Base-by-base conservation (phyloP, 2,329 filamentous ascomycete genomes). In the Penicillium sp. region DNA sequence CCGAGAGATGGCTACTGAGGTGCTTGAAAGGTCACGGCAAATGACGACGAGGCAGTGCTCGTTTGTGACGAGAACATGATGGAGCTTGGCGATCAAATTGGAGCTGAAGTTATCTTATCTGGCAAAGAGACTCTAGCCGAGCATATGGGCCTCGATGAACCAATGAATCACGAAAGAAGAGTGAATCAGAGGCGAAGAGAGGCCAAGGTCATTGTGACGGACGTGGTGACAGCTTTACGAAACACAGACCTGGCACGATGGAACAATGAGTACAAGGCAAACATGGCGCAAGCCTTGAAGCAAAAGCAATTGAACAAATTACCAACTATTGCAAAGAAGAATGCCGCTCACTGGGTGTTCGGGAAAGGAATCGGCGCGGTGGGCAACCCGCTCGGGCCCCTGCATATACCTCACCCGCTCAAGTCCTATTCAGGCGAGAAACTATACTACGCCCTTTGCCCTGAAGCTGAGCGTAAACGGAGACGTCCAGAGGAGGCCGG, bases 261-360 rank as follows among this genome's bases (percentile, higher is more conserved):
- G 81, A 81, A 82, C 54, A 70, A 74, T 2, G 73, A 83, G 26
- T 89, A 88, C 57, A 58, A 81, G 1, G 61, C 73, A 10, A 86
- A 85, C 58, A 91, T 89, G 82, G 73, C 68, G 1, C 68, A 71
- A 12, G 77, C 76, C 8, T 62, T 63, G 6, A 73, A 69, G 28
- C 64, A 73, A 18, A 85, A 82, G 58, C 59, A 70, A 5, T 63
- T 72, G 6, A 71, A 76, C 31, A 76, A 72, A 44, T 62, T 72
- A 13, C 58, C 68, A 12, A 66, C 69, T 0, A 72, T 79, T 39
- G 82, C 84, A 2, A 87, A 82, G 69, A 83, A 80, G 63, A 87
- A 86, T 53, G 86, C 85, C 0, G 77, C 78, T 10, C 77, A 80
- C 60, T 87, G 82, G 75, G 77, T 88, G 4, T 77, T 81, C 53